These are phyloP conservation scores for Aspergillus spinulosporus DNA, from an alignment of 2,329 filamentous ascomycete genomes.

Conservation along the genomic window DNA sequence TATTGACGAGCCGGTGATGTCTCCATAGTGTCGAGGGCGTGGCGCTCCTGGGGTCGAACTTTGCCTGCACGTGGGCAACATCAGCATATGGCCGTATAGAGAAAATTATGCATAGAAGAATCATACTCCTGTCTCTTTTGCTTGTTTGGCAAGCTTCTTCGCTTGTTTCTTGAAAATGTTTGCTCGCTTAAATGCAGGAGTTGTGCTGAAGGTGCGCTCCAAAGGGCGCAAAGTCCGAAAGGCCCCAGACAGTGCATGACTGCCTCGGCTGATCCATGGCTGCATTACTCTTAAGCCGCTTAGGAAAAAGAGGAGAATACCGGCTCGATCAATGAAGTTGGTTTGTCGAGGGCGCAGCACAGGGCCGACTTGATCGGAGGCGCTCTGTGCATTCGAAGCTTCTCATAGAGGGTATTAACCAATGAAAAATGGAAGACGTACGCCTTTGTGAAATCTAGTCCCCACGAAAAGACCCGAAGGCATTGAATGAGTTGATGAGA, in stretches of 20 bases:
- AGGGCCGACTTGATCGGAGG: neutral
- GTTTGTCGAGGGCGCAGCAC: conserved; percentile 1
- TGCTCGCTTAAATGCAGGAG: conserved; percentile 27
- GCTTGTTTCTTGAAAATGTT: neutral
- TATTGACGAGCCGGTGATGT: conserved; percentile 20
- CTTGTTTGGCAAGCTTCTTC: conserved; percentile 16
- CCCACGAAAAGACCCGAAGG: neutral
- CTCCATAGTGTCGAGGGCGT: neutral
- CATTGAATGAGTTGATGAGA: neutral
- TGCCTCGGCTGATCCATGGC: conserved; percentile 38
- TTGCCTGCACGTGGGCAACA: neutral
- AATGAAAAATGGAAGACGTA: neutral
- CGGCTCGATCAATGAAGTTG: neutral
- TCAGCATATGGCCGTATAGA: neutral
- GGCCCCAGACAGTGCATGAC: conserved; percentile 45
- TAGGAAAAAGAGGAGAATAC: neutral
- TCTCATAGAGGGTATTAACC: neutral
- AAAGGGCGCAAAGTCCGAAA: conserved; percentile 36
- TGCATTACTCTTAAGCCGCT: conserved; percentile 38
- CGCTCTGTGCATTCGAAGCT: neutral
- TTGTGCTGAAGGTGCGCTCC: conserved; percentile 35
- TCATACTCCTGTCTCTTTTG: neutral
- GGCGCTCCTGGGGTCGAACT: neutral
- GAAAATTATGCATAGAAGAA: neutral
- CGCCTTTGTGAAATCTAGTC: neutral